These are phyloP conservation scores for Phellopilus nigrolimitatus DNA, from an alignment of 1,284 basidiomycete genomes.

Conservation along the genomic window DNA sequence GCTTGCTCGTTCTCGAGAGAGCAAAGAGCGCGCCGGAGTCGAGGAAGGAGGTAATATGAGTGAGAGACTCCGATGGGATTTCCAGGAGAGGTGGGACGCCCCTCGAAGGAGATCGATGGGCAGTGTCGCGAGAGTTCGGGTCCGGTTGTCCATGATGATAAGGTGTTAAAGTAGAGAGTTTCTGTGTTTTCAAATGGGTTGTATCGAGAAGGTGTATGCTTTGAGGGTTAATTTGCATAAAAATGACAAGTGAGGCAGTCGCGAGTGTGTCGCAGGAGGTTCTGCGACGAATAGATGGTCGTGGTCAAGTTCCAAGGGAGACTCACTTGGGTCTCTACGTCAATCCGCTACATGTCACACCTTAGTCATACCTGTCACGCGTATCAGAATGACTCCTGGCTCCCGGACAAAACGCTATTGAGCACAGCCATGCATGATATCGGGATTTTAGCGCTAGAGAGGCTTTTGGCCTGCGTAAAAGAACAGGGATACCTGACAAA, in stretches of 20 bases:
- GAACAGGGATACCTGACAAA: no score
- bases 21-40: conserved; percentile 59
- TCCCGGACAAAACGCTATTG: no score
- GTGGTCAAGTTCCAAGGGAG: conserved; percentile 12
- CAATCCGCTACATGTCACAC: no score
- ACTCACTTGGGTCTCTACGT: no score
- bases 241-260: neutral
- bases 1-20: conserved; percentile 51
- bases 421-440: no score
- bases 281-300: conserved; percentile 15
- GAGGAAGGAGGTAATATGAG: conserved; percentile 75
- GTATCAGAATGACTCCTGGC: no score
- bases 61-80: conserved; percentile 71
- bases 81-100: conserved; percentile 39
- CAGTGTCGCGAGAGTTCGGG: no score
- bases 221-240: conserved; percentile 19
- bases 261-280: conserved; percentile 11
- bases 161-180: conserved; percentile 15
- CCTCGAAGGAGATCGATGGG: conserved; percentile 8
- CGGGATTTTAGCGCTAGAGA: no score
- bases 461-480: no score
- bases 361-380: no score
- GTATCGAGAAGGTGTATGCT: conserved; percentile 6
- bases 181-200: conserved; percentile 3
- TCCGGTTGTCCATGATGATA: conserved; percentile 60